Percentiles rank a stretch among this genome's conserved stretches.
phyloP scores from a whole-genome alignment of 441 rosid species.

The Eugenia klotzschiana region DNA sequence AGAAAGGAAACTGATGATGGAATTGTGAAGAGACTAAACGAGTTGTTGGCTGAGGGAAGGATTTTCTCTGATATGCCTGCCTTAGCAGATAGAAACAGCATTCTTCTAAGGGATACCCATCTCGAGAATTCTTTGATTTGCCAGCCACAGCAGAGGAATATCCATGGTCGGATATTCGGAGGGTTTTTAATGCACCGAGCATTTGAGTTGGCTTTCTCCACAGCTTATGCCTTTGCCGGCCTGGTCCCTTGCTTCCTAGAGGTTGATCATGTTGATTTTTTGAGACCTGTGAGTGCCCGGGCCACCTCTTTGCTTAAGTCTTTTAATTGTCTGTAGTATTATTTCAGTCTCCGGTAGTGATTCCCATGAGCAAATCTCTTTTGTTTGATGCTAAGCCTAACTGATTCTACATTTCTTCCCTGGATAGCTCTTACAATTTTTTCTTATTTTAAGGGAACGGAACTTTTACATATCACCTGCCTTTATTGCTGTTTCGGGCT shows the following conservation, averaged over 20 bases:
- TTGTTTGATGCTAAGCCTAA: neutral
- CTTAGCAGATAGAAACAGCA: constrained; percentile 70
- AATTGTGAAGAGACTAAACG: constrained; percentile 27
- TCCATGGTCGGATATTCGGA: constrained; percentile 72
- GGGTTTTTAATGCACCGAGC: constrained; percentile 74
- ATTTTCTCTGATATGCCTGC: constrained; percentile 77
- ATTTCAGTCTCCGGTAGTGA: neutral
- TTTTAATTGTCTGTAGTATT: neutral
- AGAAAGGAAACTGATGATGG: constrained; percentile 33
- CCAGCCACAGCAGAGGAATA: constrained; percentile 75
- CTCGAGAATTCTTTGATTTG: constrained; percentile 63
- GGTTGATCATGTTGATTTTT: constrained; percentile 82
- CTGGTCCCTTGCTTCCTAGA: constrained; percentile 58
- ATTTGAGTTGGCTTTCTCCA: constrained; percentile 74
- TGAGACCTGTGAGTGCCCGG: constrained; percentile 49
- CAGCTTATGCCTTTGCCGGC: constrained; percentile 83
- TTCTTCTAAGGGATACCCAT: constrained; percentile 57
- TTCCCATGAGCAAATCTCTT: neutral
- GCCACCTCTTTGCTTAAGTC: neutral
- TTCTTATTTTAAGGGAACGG: neutral
- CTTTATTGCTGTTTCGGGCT: neutral
- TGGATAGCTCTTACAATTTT: neutral
- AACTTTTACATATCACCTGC: neutral
- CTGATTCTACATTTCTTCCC: neutral
- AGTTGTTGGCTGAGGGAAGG: constrained; percentile 53